A percentile compares a stretch with the other conserved stretches of the same genome.
phyloP scores from a whole-genome alignment of 2,329 filamentous ascomycete species.

The Stromatinia cepivora region DNA sequence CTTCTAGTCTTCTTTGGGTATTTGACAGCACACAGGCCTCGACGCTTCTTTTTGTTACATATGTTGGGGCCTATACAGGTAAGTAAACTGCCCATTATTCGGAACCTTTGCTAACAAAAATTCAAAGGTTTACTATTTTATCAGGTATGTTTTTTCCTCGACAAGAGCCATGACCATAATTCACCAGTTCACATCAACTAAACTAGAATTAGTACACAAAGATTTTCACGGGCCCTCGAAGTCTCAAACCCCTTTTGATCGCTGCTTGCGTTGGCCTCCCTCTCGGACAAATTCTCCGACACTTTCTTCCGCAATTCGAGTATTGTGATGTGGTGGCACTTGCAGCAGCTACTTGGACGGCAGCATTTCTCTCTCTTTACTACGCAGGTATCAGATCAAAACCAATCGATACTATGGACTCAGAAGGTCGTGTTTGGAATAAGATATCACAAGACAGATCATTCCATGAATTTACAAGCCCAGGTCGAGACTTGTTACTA shows the following conservation, averaged over 20 bases:
- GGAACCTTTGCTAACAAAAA: not conserved
- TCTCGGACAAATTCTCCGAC: constrained; percentile 48
- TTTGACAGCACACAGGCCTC: constrained; percentile 48
- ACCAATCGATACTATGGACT: constrained; percentile 2
- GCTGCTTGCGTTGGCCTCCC: constrained; percentile 49
- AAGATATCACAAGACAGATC: constrained; percentile 19
- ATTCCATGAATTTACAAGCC: constrained; percentile 22
- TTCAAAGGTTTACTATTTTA: constrained; percentile 17
- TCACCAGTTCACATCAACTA: not conserved
- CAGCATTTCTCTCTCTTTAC: constrained; percentile 43
- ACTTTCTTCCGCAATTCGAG: constrained; percentile 43
- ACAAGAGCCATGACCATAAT: not conserved
- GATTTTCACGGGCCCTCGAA: constrained; percentile 52
- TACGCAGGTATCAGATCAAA: constrained; percentile 21
- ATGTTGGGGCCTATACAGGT: constrained; percentile 43
- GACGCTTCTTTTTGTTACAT: constrained; percentile 49
- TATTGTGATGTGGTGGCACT: constrained; percentile 52
- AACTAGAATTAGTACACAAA: constrained; percentile 48
- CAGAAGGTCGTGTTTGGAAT: constrained; percentile 10
- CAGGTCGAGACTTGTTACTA: constrained; percentile 18
- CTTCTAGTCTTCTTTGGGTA: constrained; percentile 51
- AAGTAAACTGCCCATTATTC: not conserved
- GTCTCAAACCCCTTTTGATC: constrained; percentile 49
- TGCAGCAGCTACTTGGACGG: constrained; percentile 52
- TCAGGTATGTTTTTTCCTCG: constrained; percentile 10